Evolutionary conservation across 1,284 basidiomycete species (phyloP).

Genomic region (Pseudozyma flocculosa): DNA sequence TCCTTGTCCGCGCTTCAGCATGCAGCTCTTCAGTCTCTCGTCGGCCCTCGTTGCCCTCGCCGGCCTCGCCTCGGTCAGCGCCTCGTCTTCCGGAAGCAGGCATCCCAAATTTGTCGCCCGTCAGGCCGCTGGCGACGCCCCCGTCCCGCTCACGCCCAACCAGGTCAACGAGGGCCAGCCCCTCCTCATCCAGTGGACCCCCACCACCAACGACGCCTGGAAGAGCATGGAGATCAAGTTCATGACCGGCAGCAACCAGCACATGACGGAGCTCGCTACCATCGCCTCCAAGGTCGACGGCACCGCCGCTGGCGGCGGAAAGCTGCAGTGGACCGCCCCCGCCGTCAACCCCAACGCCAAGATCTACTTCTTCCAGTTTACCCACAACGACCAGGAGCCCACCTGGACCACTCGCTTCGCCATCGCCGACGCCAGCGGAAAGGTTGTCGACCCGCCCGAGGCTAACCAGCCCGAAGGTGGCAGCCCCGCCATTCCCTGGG

Average conservation of each 20-base stretch:
- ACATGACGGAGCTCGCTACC: conserved; percentile 71
- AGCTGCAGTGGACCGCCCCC: conserved; percentile 70
- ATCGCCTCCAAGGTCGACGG: conserved; percentile 68
- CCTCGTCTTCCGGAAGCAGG: conserved; percentile 10
- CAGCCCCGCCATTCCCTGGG: conserved; percentile 67
- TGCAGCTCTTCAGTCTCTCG: neutral
- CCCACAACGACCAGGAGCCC: conserved; percentile 55
- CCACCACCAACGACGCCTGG: conserved; percentile 19
- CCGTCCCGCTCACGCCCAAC: conserved; percentile 28
- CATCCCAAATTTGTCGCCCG: conserved; percentile 4
- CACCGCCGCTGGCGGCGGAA: conserved; percentile 60
- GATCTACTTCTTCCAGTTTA: conserved; percentile 55
- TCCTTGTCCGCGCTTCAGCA: no score
- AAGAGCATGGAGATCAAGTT: conserved; percentile 62
- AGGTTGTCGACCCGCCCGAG: conserved; percentile 62
- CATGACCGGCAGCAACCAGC: conserved; percentile 73
- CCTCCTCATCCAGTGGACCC: conserved; percentile 31
- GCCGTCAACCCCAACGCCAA: conserved; percentile 65
- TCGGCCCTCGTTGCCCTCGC: conserved; percentile 18
- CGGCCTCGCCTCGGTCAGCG: conserved; percentile 17
- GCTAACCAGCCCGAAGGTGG: conserved; percentile 65
- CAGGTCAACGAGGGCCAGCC: conserved; percentile 17
- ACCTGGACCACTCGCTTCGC: conserved; percentile 80
- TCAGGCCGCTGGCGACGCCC: neutral
- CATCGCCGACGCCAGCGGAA: conserved; percentile 66